A percentile compares a stretch with the other conserved stretches of the same genome.
phyloP scores from a whole-genome alignment of 495 filamentous ascomycete species.

The Penicillium argentinense region DNA sequence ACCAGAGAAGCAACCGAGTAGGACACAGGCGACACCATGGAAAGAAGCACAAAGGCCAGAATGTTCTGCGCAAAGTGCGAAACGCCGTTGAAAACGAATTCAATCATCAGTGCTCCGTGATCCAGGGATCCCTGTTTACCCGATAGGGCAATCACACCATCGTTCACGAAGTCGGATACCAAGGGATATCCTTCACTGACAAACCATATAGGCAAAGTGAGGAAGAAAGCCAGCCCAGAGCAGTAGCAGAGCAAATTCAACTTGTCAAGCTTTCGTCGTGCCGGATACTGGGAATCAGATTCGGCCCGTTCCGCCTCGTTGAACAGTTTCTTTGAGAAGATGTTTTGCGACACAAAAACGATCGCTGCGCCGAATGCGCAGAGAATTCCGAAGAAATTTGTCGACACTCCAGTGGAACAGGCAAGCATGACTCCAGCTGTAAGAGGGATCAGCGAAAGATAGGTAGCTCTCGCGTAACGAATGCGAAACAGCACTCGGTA shows the following conservation, averaged over 20 bases:
- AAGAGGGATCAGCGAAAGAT: slow-evolving; percentile 87
- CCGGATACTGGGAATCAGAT: slow-evolving; percentile 57
- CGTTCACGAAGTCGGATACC: slow-evolving; percentile 43
- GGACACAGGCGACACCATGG: slow-evolving; percentile 90
- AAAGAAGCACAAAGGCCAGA: slow-evolving; percentile 86
- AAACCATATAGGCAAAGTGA: slow-evolving; percentile 93
- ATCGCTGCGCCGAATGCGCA: slow-evolving; percentile 84
- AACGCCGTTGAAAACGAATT: slow-evolving; percentile 95
- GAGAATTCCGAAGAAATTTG: slow-evolving; percentile 82
- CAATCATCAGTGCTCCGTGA: slow-evolving; percentile 72
- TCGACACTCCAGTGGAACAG: slow-evolving; percentile 84
- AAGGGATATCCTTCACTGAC: slow-evolving; percentile 82
- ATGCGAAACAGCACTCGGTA: slow-evolving; percentile 88
- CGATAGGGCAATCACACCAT: slow-evolving; percentile 67
- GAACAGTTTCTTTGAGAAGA: slow-evolving; percentile 98
- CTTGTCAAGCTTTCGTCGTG: slow-evolving; percentile 83
- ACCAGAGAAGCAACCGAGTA: slow-evolving; percentile 95
- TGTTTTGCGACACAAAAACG: slow-evolving; percentile 98
- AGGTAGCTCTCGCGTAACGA: slow-evolving; percentile 83
- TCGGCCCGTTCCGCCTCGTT: slow-evolving; percentile 87
- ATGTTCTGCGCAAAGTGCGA: slow-evolving; percentile 98
- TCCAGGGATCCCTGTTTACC: slow-evolving; percentile 68
- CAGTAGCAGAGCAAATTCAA: slow-evolving; percentile 97
- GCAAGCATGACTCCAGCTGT: slow-evolving; percentile 93
- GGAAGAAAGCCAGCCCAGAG: slow-evolving; percentile 81